phyloP scores from a whole-genome alignment of 2,329 filamentous ascomycete species.

The Akanthomyces dipterigenus region DNA sequence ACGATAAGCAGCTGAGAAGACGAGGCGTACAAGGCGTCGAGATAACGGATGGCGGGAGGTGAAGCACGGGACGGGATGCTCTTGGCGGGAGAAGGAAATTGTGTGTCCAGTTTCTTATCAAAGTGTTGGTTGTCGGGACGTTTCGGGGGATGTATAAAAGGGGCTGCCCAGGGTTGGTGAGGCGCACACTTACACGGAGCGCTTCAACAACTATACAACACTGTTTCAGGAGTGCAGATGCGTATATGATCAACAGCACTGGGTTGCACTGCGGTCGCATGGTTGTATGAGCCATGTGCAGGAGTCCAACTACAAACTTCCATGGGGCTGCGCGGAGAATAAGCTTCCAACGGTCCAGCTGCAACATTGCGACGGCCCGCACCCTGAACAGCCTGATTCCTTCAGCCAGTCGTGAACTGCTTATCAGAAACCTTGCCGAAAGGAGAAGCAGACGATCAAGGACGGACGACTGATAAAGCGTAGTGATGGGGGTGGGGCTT shows the following conservation, averaged over 20 bases:
- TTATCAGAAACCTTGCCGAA: constrained; percentile 5
- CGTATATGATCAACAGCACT: neutral
- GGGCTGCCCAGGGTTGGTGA: neutral
- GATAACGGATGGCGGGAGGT: neutral
- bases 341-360: neutral
- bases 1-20: constrained; percentile 9
- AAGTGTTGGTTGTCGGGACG: constrained; percentile 4
- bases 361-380: neutral
- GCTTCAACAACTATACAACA: neutral
- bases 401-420: neutral
- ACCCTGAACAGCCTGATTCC: neutral
- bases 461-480: neutral
- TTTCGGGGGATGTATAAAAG: neutral
- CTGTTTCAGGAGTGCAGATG: neutral
- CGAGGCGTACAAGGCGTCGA: neutral
- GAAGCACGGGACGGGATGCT: neutral
- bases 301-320: no score
- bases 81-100: neutral
- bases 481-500: constrained; percentile 3
- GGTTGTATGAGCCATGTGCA: neutral
- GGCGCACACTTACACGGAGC: neutral
- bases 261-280: neutral
- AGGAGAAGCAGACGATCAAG: neutral
- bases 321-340: neutral
- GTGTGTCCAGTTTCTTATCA: neutral